Evolutionary conservation across 768 basidiomycete species (phyloP).

Genomic region (Candolleomyces aberdarensis): DNA sequence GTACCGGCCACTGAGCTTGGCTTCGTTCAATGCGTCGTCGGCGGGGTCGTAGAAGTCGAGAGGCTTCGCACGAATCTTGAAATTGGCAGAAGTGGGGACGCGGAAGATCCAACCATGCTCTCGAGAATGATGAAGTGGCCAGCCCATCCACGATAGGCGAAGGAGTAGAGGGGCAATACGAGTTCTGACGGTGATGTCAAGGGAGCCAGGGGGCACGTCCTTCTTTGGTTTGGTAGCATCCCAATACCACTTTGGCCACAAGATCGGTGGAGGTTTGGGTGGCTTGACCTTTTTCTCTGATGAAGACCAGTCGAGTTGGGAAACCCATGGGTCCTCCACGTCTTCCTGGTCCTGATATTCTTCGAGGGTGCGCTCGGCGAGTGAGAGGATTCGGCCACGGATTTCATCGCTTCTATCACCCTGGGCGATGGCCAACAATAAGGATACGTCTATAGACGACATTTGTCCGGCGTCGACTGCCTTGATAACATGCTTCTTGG

Average conservation of each 20-base stretch:
- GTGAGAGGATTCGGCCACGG: conserved; percentile 30
- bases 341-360: conserved; percentile 13
- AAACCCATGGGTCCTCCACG: conserved; percentile 52
- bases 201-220: conserved; percentile 59
- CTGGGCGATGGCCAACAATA: conserved; percentile 48
- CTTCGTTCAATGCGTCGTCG: conserved; percentile 57
- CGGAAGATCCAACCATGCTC: conserved; percentile 93
- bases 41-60: conserved; percentile 61
- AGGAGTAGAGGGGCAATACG: conserved; percentile 83
- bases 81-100: conserved; percentile 49
- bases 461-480: conserved; percentile 43
- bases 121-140: conserved; percentile 81
- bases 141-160: conserved; percentile 81
- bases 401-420: conserved; percentile 36
- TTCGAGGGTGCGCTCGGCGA: conserved; percentile 37
- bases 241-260: conserved; percentile 99
- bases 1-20: conserved; percentile 45
- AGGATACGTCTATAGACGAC: conserved; percentile 34
- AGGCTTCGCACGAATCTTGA: conserved; percentile 42
- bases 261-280: conserved; percentile 42
- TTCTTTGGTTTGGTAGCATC: conserved; percentile 78
- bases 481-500: conserved; percentile 42
- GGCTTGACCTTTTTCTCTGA: conserved; percentile 29
- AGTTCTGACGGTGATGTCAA: conserved; percentile 84
- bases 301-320: conserved; percentile 67